Base-by-base conservation (phyloP, 1,284 basidiomycete species). In the Heterobasidion parviporum region DNA sequence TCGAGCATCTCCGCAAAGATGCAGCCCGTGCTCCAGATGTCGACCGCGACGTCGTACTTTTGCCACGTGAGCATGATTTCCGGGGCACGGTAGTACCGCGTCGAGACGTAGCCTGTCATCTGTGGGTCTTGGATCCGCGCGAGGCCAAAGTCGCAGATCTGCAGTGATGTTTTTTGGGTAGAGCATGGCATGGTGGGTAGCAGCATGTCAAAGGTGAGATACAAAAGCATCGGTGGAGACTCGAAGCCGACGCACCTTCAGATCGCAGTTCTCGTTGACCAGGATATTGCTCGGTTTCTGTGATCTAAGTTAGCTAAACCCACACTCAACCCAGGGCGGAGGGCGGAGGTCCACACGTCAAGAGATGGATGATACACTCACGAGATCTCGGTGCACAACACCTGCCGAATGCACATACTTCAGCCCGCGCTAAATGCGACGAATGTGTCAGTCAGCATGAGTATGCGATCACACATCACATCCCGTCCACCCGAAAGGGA, bases 61-160 rank as follows among this genome's bases (percentile, higher is more conserved):
- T 99, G 96, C 97, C 97, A 99, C 50, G 96, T 99, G 68, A 99
- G 82, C 97, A 99, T 99, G 76, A 99, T 99, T 73, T 99, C 96
- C 7, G 96, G 96, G 3, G 96, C 97, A 55, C 97, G 89, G 73
- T 99, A 99, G 76, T 99, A 99, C 64, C 97, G 82, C 57, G 96
- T 99, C 59, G 95, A 98, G 61, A 99, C 96, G 70, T 99, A 99
- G 60, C 97, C 97, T 5, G 97, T 99, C 97, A 99, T 99, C 72
- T 99, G 97, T 8, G 96, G 96, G 71, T 99, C 97, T 72, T 94
- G 92, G 61, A 90, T 93, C 57, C 96, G 89, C 16, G 96, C 96
- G 32, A 99, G 80, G 62, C 96, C 96, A 72, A 99, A 99, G 74
- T 98, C 96, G 70, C 96, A 99, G 65, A 99, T 99, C 91, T 92